Conservation (phyloP, 75 land plant species). For the Pinus taeda region DNA sequence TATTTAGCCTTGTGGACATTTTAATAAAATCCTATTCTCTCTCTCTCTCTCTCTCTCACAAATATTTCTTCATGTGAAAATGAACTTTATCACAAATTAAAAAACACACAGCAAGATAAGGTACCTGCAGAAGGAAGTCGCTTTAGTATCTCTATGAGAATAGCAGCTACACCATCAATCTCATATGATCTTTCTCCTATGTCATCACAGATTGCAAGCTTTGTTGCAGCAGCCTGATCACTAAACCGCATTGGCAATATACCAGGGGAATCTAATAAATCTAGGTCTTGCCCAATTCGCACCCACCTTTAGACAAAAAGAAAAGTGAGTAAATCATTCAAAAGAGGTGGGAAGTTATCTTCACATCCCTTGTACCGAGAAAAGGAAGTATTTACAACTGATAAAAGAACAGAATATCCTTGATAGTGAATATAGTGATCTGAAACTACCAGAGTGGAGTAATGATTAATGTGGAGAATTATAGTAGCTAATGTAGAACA, state of each 20-base stretch:
- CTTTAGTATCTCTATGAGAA: conserved; percentile 77
- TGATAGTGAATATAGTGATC: background rate
- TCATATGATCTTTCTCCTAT: conserved; percentile 95
- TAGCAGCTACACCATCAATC: conserved; percentile 79
- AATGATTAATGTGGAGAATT: too few species aligned
- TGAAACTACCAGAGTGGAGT: too few species aligned
- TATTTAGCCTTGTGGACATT: background rate
- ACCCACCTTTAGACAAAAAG: conserved; percentile 63
- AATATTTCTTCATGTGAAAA: background rate
- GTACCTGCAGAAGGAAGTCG: conserved; percentile 73
- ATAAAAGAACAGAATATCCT: background rate
- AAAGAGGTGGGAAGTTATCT: background rate
- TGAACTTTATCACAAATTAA: background rate
- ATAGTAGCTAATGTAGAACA: too few species aligned
- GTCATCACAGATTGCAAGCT: conserved; percentile 97
- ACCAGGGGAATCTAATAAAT: conserved; percentile 93
- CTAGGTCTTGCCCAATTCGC: conserved; percentile 84
- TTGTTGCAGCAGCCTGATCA: conserved; percentile 87
- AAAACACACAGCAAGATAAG: background rate
- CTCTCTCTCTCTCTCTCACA: background rate
- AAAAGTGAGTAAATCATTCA: background rate
- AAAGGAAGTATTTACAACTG: background rate
- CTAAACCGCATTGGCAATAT: conserved; percentile 87
- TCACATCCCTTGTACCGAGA: background rate
- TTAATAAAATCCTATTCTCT: too few species aligned